phyloP scores from a whole-genome alignment of 441 rosid species.

The Gossypium lobatum region DNA sequence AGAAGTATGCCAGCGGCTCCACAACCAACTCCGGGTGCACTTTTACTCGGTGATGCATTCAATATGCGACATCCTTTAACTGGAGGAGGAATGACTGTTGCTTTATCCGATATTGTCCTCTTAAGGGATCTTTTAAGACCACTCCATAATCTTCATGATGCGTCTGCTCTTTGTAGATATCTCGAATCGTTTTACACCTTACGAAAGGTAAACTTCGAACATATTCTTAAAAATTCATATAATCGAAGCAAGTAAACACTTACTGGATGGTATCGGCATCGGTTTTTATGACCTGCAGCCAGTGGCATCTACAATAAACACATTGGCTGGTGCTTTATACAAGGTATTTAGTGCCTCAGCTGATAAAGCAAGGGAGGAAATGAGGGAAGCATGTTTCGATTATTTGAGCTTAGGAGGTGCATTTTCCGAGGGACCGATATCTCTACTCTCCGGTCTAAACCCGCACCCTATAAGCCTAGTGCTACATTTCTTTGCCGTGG shows the following conservation, averaged over 20 bases:
- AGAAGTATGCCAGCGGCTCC: slow-evolving; percentile 24
- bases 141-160: background rate
- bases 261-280: background rate
- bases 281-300: background rate
- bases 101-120: slow-evolving; percentile 11
- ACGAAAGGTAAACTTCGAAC: slow-evolving; percentile 12
- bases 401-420: slow-evolving; percentile 16
- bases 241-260: background rate
- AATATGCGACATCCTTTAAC: slow-evolving; percentile 18
- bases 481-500: slow-evolving; percentile 9
- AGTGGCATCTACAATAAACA: slow-evolving; percentile 18
- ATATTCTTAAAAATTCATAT: background rate
- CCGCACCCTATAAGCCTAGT: slow-evolving; percentile 12
- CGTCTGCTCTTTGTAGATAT: slow-evolving; percentile 5
- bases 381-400: slow-evolving; percentile 2
- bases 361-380: slow-evolving; percentile 12
- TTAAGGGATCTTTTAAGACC: slow-evolving; percentile 17
- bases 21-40: slow-evolving; percentile 3
- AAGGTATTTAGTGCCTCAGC: slow-evolving; percentile 15
- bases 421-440: background rate
- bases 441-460: slow-evolving; percentile 13
- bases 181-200: slow-evolving; percentile 17
- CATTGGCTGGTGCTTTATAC: slow-evolving; percentile 18
- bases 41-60: slow-evolving; percentile 17
- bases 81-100: slow-evolving; percentile 18